Evolutionary conservation across 345 rosid species (phyloP).

Genomic region (Lumnitzera littorea): DNA sequence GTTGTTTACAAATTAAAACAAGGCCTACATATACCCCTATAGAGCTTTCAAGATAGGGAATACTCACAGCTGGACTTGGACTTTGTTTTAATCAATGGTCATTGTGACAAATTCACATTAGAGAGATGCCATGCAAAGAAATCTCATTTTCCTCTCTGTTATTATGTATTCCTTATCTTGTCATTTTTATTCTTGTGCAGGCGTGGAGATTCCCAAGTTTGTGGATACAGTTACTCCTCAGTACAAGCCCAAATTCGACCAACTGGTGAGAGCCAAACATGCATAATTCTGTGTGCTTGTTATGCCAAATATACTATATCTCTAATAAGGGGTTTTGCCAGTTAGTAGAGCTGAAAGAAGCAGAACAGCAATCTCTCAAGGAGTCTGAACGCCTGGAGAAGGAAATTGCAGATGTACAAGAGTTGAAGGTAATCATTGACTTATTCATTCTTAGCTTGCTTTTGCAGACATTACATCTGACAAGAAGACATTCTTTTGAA

Average conservation of each 20-base stretch:
- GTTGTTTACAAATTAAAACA: too few relatives aligned
- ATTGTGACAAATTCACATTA: too few relatives aligned
- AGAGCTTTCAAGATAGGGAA: too few relatives aligned
- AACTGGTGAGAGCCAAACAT: conserved; percentile 48
- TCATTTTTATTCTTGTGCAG: conserved; percentile 32
- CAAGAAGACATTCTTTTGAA: conserved; percentile 5
- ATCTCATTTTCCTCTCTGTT: too few relatives aligned
- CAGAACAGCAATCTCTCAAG: conserved; percentile 71
- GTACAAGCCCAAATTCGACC: conserved; percentile 88
- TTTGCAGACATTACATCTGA: conserved; percentile 1
- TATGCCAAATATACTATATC: neutral
- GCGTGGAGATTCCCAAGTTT: conserved; percentile 74
- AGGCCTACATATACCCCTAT: too few relatives aligned
- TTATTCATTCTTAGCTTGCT: neutral
- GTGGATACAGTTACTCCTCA: conserved; percentile 86
- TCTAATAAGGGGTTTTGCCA: conserved; percentile 8
- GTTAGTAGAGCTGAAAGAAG: conserved; percentile 92
- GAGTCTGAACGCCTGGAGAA: conserved; percentile 79
- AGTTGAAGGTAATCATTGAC: conserved; percentile 54
- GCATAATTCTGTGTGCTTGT: neutral
- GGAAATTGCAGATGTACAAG: conserved; percentile 82
- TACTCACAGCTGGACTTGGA: too few relatives aligned
- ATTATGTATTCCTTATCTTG: neutral
- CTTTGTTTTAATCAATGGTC: too few relatives aligned
- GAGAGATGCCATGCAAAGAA: too few relatives aligned